These are phyloP conservation scores for Chamaenerion angustifolium DNA, from an alignment of 345 rosid species.

Conservation along the genomic window DNA sequence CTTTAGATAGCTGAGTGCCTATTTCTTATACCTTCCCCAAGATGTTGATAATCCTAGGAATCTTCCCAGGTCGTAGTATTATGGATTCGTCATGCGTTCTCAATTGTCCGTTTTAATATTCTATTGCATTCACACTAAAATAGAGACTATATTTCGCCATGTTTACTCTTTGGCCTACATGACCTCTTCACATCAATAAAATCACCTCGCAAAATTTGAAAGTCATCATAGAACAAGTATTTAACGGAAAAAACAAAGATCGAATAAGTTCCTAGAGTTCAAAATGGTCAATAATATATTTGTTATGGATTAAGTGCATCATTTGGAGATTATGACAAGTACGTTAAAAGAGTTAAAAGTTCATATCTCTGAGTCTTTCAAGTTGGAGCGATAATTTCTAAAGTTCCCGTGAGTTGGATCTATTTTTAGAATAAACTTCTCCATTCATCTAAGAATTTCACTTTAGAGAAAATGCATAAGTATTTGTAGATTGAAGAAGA, in stretches of 20 bases:
- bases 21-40: too few species aligned
- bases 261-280: neutral
- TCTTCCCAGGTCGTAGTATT: too few species aligned
- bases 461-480: neutral
- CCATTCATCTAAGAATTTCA: neutral
- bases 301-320: too few species aligned
- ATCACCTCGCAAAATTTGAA: neutral
- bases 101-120: too few species aligned
- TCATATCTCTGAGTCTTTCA: neutral
- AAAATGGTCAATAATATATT: neutral
- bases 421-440: neutral
- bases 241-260: neutral
- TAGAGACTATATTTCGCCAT: too few species aligned
- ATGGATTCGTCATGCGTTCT: too few species aligned
- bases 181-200: neutral
- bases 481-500: neutral
- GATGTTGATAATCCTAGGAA: too few species aligned
- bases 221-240: too few species aligned
- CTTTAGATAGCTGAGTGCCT: too few species aligned
- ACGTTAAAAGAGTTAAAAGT: neutral
- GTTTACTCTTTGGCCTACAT: too few species aligned
- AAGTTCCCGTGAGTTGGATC: neutral
- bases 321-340: neutral
- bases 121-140: too few species aligned
- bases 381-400: too few species aligned